phyloP scores from a whole-genome alignment of 106 monocot genomes.

The Triglochin maritima region DNA sequence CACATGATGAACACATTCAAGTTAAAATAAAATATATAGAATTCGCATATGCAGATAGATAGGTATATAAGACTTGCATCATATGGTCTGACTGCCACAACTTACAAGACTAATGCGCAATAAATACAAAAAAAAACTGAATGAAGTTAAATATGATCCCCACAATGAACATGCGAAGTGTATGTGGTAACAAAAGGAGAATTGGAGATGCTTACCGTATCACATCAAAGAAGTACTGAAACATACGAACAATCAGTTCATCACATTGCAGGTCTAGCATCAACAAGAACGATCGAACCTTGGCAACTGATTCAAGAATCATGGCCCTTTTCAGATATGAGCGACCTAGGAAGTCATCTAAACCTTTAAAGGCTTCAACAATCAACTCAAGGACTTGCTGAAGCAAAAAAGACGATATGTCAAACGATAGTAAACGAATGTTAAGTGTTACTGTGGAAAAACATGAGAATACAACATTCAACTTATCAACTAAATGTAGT shows the following conservation, averaged over 20 bases:
- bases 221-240: conserved; percentile 19
- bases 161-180: background rate
- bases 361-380: conserved; percentile 14
- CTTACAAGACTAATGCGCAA: too few relatives aligned
- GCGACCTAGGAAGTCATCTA: conserved; percentile 17
- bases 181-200: background rate
- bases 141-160: too few relatives aligned
- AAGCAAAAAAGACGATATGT: background rate
- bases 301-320: conserved; percentile 26
- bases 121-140: too few relatives aligned
- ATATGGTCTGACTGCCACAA: too few relatives aligned
- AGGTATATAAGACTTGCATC: too few relatives aligned
- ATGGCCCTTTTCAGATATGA: conserved; percentile 23
- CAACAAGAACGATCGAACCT: conserved; percentile 19
- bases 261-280: conserved; percentile 36
- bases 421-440: background rate
- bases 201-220: conserved; percentile 12
- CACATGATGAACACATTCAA: too few relatives aligned
- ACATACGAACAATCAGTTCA: conserved; percentile 26
- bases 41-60: too few relatives aligned
- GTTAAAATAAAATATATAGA: too few relatives aligned
- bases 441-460: background rate
- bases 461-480: background rate
- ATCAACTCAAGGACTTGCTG: conserved; percentile 24
- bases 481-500: background rate